These are phyloP conservation scores for Paecilomyces fulvus DNA, from an alignment of 2,329 filamentous ascomycete species.

Conservation along the genomic window DNA sequence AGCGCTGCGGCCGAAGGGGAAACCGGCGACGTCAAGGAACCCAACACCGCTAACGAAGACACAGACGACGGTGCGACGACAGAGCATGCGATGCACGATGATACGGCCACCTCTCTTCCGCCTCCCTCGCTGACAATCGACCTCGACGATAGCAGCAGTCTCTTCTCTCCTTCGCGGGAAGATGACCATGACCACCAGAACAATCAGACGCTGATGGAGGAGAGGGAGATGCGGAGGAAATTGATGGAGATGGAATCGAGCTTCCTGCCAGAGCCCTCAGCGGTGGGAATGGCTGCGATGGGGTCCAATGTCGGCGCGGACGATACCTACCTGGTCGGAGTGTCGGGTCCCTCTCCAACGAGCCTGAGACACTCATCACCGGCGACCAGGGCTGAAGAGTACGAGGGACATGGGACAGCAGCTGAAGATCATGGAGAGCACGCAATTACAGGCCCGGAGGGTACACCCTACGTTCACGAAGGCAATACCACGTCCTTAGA, in stretches of 20 bases:
- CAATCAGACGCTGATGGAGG: conserved; percentile 41
- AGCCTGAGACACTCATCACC: conserved; percentile 19
- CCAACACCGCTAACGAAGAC: conserved; percentile 2
- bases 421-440: conserved; percentile 8
- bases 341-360: conserved; percentile 15
- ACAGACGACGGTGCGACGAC: conserved; percentile 9
- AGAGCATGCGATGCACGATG: background rate
- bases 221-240: conserved; percentile 51
- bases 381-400: conserved; percentile 12
- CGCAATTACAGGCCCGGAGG: conserved; percentile 11
- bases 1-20: conserved; percentile 10
- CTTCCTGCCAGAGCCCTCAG: conserved; percentile 50
- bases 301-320: conserved; percentile 25
- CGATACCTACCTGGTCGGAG: conserved; percentile 37
- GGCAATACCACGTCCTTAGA: conserved; percentile 33
- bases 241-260: conserved; percentile 57
- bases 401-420: background rate
- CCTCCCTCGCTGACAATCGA: conserved; percentile 24
- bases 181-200: conserved; percentile 22
- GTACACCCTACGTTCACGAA: conserved; percentile 10
- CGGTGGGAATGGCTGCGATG: conserved; percentile 26
- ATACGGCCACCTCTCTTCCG: conserved; percentile 6
- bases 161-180: conserved; percentile 15
- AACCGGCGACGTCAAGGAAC: conserved; percentile 2
- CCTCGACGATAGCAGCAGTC: conserved; percentile 25